A percentile compares a stretch with the other conserved stretches of the same genome.
Conservation (phyloP, 2,329 filamentous ascomycete genomes). For the Aspergillus tamarii region DNA sequence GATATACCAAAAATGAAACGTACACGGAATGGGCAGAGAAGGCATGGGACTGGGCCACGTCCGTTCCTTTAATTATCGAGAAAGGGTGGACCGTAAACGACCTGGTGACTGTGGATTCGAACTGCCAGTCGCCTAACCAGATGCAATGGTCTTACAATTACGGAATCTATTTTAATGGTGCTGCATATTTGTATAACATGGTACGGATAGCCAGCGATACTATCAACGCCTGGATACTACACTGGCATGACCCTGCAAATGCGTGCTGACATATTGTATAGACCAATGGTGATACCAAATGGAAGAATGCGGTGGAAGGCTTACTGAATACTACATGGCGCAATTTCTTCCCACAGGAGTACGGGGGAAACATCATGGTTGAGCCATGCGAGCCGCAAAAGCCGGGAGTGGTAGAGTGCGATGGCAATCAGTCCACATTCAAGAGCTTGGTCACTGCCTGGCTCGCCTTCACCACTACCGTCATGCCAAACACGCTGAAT, state of each 20-base stretch:
- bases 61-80: slow-evolving; percentile 54
- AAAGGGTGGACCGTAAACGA: slow-evolving; percentile 57
- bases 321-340: slow-evolving; percentile 56
- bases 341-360: slow-evolving; percentile 52
- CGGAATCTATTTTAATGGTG: slow-evolving; percentile 59
- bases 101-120: slow-evolving; percentile 55
- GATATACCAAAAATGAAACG: slow-evolving; percentile 34
- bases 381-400: slow-evolving; percentile 54
- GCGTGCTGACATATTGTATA: slow-evolving; percentile 15
- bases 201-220: slow-evolving; percentile 32
- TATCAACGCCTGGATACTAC: neutral
- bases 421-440: slow-evolving; percentile 63
- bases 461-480: slow-evolving; percentile 58
- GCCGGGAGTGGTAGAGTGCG: neutral
- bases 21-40: slow-evolving; percentile 67
- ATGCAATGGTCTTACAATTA: slow-evolving; percentile 63
- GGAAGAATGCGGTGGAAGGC: slow-evolving; percentile 54
- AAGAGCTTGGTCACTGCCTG: slow-evolving; percentile 68
- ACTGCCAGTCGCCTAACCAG: slow-evolving; percentile 56
- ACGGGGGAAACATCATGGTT: slow-evolving; percentile 23
- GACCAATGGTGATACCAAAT: slow-evolving; percentile 50
- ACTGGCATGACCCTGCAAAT: neutral
- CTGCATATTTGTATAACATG: slow-evolving; percentile 61
- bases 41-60: slow-evolving; percentile 62
- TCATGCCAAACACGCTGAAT: slow-evolving; percentile 60